These are phyloP conservation scores for Glaciozyma martinii DNA, from an alignment of 768 basidiomycete species.

Conservation along the genomic window DNA sequence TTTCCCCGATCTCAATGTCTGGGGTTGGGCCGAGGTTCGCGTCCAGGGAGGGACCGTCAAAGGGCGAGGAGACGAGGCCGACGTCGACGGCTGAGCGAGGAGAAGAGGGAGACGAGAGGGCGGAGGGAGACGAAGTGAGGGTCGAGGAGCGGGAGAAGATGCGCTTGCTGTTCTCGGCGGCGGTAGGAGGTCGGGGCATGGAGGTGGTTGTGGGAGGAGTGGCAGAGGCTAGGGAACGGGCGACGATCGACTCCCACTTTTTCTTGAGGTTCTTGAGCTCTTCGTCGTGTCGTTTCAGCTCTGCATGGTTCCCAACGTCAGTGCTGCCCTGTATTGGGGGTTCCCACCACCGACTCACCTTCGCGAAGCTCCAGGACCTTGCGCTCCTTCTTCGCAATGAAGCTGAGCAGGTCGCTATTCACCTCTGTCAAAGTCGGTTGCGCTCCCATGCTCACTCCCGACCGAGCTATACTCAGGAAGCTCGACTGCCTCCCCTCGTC, in stretches of 20 bases:
- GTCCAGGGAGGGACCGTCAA: slow-evolving; percentile 7
- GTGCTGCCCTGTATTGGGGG: neutral
- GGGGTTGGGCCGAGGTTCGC: neutral
- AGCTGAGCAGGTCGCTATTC: slow-evolving; percentile 31
- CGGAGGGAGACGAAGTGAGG: slow-evolving; percentile 2
- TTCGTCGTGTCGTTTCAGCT: slow-evolving; percentile 33
- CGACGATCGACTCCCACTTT: slow-evolving; percentile 33
- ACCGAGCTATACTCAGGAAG: neutral
- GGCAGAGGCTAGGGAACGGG: slow-evolving; percentile 12
- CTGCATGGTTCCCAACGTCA: slow-evolving; percentile 5
- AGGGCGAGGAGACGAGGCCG: slow-evolving; percentile 17
- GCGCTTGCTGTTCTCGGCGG: slow-evolving; percentile 3
- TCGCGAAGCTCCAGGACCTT: slow-evolving; percentile 34
- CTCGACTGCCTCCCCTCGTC: neutral
- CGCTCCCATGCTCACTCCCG: neutral
- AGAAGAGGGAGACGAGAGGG: neutral
- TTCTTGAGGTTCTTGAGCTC: slow-evolving; percentile 30
- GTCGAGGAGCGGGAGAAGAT: slow-evolving; percentile 10
- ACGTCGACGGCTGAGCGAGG: slow-evolving; percentile 22
- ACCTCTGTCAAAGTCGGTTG: slow-evolving; percentile 27
- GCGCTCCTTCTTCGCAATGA: slow-evolving; percentile 36
- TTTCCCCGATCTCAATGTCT: slow-evolving; percentile 16
- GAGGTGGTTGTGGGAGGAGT: slow-evolving; percentile 7
- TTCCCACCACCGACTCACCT: slow-evolving; percentile 19
- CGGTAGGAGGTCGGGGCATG: neutral